These are phyloP conservation scores for Penicillium paradoxum DNA, from an alignment of 495 filamentous ascomycete genomes.

Conservation along the genomic window DNA sequence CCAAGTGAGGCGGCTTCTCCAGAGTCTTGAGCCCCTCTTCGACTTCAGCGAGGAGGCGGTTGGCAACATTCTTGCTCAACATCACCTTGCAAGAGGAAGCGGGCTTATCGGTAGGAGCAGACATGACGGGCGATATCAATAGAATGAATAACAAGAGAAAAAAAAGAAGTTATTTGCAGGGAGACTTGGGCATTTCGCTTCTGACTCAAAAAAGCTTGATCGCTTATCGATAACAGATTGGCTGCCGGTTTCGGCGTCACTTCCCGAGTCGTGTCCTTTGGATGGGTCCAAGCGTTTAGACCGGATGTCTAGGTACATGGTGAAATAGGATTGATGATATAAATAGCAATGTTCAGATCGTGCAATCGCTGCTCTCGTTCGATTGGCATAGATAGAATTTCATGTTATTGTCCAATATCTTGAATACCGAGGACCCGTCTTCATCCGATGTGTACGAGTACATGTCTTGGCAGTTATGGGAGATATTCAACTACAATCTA, in stretches of 20 bases:
- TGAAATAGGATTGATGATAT: background rate
- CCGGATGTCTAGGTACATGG: background rate
- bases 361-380: background rate
- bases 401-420: background rate
- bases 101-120: conserved; percentile 26
- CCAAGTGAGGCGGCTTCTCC: conserved; percentile 66
- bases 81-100: conserved; percentile 82
- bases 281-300: background rate
- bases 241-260: conserved; percentile 34
- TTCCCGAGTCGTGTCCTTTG: conserved; percentile 7
- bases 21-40: conserved; percentile 63
- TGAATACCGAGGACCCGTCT: too few relatives aligned
- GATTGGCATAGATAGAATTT: background rate
- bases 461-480: background rate
- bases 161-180: conserved; percentile 11
- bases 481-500: background rate
- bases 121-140: conserved; percentile 23
- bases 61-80: conserved; percentile 76
- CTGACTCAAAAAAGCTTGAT: conserved; percentile 34
- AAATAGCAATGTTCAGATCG: background rate
- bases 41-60: conserved; percentile 73
- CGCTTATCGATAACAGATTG: conserved; percentile 44
- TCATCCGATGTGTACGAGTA: background rate
- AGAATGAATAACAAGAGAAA: conserved; percentile 5
- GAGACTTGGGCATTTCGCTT: conserved; percentile 15